Percentiles rank a stretch among this genome's conserved stretches.
Conservation (phyloP, 176 grass and related monocot species). For the Rhynchospora breviuscula region DNA sequence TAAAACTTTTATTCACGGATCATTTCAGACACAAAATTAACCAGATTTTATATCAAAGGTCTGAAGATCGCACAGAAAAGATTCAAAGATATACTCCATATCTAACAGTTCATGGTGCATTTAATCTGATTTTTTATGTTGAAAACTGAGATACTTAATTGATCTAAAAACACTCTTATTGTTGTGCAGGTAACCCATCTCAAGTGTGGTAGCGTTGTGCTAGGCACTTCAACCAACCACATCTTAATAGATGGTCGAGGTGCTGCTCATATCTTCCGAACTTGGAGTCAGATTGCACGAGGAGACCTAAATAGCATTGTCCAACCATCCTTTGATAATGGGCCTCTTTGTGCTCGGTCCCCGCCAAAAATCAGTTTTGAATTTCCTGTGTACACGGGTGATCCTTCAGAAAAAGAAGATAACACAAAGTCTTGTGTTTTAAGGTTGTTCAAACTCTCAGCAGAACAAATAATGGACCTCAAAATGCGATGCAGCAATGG, state of each 20-base stretch:
- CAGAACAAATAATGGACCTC: not conserved
- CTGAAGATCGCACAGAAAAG: no score
- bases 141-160: no score
- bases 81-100: no score
- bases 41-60: no score
- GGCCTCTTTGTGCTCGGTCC: slow-evolving; percentile 16
- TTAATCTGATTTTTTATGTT: no score
- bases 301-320: not conserved
- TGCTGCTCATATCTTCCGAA: not conserved
- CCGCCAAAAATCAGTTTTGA: not conserved
- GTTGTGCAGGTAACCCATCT: slow-evolving; percentile 2
- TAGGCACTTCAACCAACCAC: not conserved
- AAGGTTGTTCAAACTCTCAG: not conserved
- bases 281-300: not conserved
- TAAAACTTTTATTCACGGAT: no score
- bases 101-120: no score
- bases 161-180: not conserved
- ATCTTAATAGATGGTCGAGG: not conserved
- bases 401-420: not conserved
- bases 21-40: no score
- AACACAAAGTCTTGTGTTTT: not conserved
- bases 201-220: slow-evolving; percentile 6
- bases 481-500: not conserved
- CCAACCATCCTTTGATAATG: slow-evolving; percentile 28
- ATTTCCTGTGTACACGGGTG: not conserved